A percentile compares a stretch with the other conserved stretches of the same genome.
Conservation (phyloP, 106 monocot species). For the Dioscorea dumetorum region DNA sequence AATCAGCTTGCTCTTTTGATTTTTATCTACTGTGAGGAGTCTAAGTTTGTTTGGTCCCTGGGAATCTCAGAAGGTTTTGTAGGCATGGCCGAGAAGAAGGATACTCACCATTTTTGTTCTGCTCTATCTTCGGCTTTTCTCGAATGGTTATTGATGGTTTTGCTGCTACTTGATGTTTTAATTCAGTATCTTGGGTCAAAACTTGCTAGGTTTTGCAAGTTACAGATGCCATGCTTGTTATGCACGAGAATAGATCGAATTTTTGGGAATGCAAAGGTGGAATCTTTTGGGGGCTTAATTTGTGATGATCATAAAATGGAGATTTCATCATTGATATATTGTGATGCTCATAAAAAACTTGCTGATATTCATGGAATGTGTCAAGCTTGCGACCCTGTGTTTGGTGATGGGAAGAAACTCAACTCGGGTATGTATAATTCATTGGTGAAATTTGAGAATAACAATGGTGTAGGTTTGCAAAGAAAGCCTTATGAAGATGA, state of each 20-base stretch:
- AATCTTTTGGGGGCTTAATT: constrained; percentile 8
- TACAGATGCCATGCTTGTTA: constrained; percentile 20
- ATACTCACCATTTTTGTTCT: background rate
- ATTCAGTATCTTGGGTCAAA: constrained; percentile 7
- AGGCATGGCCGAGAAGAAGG: background rate
- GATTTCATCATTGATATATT: constrained; percentile 38
- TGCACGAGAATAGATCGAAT: constrained; percentile 16
- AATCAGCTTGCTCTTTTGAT: background rate
- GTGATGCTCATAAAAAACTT: constrained; percentile 28
- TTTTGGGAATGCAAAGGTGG: background rate
- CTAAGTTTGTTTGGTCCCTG: background rate
- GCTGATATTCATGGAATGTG: constrained; percentile 32
- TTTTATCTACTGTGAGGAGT: background rate
- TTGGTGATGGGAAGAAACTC: background rate
- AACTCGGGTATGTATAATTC: background rate
- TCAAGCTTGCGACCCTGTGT: constrained; percentile 18
- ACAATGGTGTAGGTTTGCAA: background rate
- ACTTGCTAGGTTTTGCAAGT: constrained; percentile 9
- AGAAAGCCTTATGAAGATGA: constrained; percentile 2
- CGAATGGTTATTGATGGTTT: constrained; percentile 14
- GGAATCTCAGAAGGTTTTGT: background rate
- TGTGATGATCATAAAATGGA: constrained; percentile 17
- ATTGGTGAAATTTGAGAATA: background rate
- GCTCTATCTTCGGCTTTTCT: constrained; percentile 12
- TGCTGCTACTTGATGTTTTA: constrained; percentile 13